phyloP scores from a whole-genome alignment of 768 basidiomycete species.

The Paxillus involutus region DNA sequence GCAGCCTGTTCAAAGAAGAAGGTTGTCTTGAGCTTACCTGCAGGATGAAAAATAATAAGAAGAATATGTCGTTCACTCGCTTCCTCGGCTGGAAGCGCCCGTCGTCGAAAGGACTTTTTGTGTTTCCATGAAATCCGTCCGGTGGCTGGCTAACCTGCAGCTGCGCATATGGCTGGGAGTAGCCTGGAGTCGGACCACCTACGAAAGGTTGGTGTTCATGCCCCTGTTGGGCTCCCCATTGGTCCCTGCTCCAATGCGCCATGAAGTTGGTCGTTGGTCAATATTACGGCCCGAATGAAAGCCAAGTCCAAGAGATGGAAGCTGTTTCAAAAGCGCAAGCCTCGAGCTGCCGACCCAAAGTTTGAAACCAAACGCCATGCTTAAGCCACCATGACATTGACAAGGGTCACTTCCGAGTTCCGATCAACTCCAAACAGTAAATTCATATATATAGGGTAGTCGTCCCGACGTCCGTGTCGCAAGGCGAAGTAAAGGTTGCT shows the following conservation, averaged over 20 bases:
- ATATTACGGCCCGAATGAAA: neutral
- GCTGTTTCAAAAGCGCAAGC: neutral
- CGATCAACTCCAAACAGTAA: no score
- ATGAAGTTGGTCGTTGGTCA: conserved; percentile 1
- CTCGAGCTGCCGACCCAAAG: neutral
- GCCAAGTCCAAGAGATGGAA: neutral
- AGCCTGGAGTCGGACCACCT: conserved; percentile 16
- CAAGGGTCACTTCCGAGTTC: no score
- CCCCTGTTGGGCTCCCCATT: conserved; percentile 17
- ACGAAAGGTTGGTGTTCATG: conserved; percentile 9
- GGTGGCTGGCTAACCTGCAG: conserved; percentile 20
- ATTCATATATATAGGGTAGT: no score
- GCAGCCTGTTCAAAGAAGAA: neutral
- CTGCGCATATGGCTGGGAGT: conserved; percentile 26
- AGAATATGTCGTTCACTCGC: conserved; percentile 69
- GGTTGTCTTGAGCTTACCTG: conserved; percentile 42
- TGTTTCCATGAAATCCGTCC: conserved; percentile 30
- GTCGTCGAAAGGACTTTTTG: conserved; percentile 56
- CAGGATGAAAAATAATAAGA: conserved; percentile 69
- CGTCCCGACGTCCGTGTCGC: no score
- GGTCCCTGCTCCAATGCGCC: conserved; percentile 18
- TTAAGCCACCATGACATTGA: no score
- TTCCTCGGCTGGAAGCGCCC: conserved; percentile 70
- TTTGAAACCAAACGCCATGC: neutral
- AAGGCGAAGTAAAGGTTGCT: no score